phyloP scores from a whole-genome alignment of 2,329 filamentous ascomycete species.

The Triangularia setosa region DNA sequence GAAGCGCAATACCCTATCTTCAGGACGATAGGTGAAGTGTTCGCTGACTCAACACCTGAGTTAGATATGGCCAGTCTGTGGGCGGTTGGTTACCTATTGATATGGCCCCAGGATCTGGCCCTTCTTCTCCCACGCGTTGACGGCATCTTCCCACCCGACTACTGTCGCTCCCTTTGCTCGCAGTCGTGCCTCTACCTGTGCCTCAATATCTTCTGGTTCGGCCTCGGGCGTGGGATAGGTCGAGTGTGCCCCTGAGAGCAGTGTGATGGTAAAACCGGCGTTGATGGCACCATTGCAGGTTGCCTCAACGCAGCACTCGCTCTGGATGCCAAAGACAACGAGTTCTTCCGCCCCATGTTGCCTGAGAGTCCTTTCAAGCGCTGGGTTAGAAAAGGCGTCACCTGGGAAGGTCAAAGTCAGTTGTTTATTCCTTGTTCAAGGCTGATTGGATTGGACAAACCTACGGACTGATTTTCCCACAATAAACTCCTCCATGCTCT shows the following conservation, averaged over 20 bases:
- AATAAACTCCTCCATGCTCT: conserved; percentile 22
- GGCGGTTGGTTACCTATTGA: not conserved
- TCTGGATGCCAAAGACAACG: conserved; percentile 31
- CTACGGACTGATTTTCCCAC: conserved; percentile 30
- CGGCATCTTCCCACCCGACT: conserved; percentile 24
- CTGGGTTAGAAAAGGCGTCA: conserved; percentile 31
- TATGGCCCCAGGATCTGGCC: not conserved
- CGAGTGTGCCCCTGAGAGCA: conserved; percentile 32
- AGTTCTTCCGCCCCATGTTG: conserved; percentile 25
- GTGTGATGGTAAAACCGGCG: conserved; percentile 29
- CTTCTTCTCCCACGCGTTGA: conserved; percentile 10
- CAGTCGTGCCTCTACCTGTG: conserved; percentile 27
- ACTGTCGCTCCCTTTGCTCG: conserved; percentile 23
- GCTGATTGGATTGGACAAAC: not conserved
- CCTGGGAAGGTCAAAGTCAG: conserved; percentile 19
- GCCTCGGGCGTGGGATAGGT: conserved; percentile 26
- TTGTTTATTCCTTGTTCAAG: not conserved
- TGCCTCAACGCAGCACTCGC: conserved; percentile 31
- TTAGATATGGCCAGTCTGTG: not conserved
- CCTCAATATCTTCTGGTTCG: conserved; percentile 29
- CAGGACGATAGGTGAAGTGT: not conserved
- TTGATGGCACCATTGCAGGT: conserved; percentile 29
- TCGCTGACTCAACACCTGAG: not conserved
- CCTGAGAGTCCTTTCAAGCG: conserved; percentile 27
- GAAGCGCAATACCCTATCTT: not conserved